Base-by-base conservation (phyloP, 805 yeast species). In the Starmera dryadoides region DNA sequence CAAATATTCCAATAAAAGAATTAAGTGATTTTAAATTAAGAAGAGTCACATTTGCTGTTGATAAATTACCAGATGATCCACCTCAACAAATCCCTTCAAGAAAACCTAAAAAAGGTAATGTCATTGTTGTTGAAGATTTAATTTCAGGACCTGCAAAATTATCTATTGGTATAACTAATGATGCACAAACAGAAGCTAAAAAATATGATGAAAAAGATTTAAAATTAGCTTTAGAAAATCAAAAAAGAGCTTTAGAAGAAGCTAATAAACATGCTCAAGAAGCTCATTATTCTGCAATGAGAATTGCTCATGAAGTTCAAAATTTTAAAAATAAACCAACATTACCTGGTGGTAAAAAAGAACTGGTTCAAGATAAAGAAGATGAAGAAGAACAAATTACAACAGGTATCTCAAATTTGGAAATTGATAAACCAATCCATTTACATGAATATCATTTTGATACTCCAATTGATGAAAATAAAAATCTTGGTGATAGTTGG, bases 71-170 rank as follows among this genome's bases (percentile, higher is more conserved):
- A 0, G 69, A 68, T 44, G 96, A 89, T 58, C 97, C 97, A 2
- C 95, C 96, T 1, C 97, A 89, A 54, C 96, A 88, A 56, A 84
- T 89, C 44, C 97, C 97, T 2, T 83, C 95, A 2, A 66, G 95
- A 53, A 73, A 71, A 43, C 96, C 97, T 6, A 69, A 81, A 47
- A 71, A 73, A 49, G 96, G 97, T 7, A 82, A 86, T 53, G 88
- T 81, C 18, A 68, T 74, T 10, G 69, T 75, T 15, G 86, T 89
- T 0, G 86, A 81, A 33, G 91, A 85, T 52, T 50, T 82, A 44
- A 42, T 65, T 23, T 79, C 81, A 0, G 76, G 75, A 0, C 79
- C 86, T 0, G 75, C 84, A 17, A 64, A 79, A 44, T 66, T 84
- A 25, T 75, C 84, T 1, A 68, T 79, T 37, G 94, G 94, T 1